Percentiles rank a stretch among this genome's conserved stretches.
Conservation (phyloP, 441 rosid species). For the Metrosideros polymorpha region DNA sequence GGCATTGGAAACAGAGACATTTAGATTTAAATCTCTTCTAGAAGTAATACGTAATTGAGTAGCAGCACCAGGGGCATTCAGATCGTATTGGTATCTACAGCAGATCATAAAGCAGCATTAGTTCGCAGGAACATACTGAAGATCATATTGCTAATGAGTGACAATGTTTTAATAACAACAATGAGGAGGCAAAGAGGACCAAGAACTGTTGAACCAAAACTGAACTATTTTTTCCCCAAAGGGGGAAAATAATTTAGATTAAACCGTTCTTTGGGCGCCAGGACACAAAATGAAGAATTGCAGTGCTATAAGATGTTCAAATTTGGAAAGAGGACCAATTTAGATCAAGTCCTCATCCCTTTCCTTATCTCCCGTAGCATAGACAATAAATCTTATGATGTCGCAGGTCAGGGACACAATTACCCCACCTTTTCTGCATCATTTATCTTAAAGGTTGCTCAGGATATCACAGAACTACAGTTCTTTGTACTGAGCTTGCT, state of each 20-base stretch:
- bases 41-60: conserved; percentile 80
- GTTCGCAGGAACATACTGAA: background rate
- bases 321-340: background rate
- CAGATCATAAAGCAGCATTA: conserved; percentile 6
- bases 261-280: background rate
- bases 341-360: background rate
- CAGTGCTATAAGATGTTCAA: background rate
- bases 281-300: background rate
- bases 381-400: background rate
- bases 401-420: background rate
- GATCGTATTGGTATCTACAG: conserved; percentile 83
- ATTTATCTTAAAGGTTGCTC: background rate
- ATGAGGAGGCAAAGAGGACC: background rate
- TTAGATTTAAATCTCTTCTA: conserved; percentile 75
- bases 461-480: background rate
- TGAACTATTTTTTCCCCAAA: background rate
- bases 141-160: background rate
- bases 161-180: background rate
- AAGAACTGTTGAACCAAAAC: background rate
- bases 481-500: background rate
- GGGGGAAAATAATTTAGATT: background rate
- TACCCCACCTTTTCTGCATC: background rate
- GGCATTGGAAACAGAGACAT: conserved; percentile 74
- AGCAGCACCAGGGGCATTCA: conserved; percentile 65
- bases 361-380: background rate